These are phyloP conservation scores for Backusella luteola DNA, from an alignment of 192 early-diverging fungal genomes.

Conservation along the genomic window DNA sequence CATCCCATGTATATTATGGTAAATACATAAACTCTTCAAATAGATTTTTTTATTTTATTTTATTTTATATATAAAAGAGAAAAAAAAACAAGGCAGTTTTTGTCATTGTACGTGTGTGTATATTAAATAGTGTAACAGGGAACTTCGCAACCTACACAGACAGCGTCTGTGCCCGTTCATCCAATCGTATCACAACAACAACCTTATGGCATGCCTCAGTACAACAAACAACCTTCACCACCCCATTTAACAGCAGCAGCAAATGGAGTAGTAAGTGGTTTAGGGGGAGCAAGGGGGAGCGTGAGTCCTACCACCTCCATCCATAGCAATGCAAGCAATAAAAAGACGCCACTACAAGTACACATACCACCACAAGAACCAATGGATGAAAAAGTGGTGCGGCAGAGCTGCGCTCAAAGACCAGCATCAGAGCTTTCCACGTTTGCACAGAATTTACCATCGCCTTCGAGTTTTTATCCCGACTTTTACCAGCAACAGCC, in stretches of 20 bases:
- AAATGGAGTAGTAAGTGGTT: not conserved
- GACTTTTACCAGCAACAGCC: slow-evolving; percentile 58
- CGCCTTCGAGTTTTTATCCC: slow-evolving; percentile 76
- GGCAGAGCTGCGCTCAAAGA: not conserved
- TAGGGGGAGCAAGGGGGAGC: not conserved
- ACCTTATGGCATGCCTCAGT: not conserved
- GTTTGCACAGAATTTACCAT: slow-evolving; percentile 69
- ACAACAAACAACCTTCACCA: not conserved
- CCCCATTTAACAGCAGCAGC: not conserved
- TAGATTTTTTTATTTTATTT: no score
- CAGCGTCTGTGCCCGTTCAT: not conserved
- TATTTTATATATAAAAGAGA: not conserved
- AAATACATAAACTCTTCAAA: not conserved
- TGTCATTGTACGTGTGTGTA: not conserved
- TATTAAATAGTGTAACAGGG: slow-evolving; percentile 5
- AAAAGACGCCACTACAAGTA: slow-evolving; percentile 8
- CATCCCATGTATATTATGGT: slow-evolving; percentile 16
- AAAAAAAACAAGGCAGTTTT: not conserved
- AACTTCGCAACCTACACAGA: not conserved
- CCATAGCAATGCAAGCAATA: slow-evolving; percentile 18
- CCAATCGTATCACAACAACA: not conserved
- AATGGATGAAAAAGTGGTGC: not conserved
- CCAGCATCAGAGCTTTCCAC: slow-evolving; percentile 41
- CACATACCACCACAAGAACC: not conserved
- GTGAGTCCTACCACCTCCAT: slow-evolving; percentile 29